Percentiles rank a stretch among this genome's conserved stretches.
phyloP scores from a whole-genome alignment of 2,329 filamentous ascomycete species.

The Ilyonectria robusta region DNA sequence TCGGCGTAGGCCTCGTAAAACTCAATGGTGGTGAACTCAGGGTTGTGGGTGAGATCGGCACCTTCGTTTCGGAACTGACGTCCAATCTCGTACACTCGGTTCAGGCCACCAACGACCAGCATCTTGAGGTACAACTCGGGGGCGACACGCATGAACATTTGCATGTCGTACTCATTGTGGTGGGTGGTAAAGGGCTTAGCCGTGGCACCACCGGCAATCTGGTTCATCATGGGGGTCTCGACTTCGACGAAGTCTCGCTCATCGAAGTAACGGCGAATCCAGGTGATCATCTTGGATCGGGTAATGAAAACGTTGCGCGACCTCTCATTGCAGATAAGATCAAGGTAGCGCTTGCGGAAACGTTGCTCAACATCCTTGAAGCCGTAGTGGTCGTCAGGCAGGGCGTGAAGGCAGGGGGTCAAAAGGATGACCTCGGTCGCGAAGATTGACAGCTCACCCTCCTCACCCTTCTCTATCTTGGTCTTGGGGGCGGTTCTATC shows the following conservation, averaged over 20 bases:
- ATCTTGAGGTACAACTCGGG: conserved; percentile 98
- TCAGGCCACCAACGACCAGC: conserved; percentile 91
- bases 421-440: conserved; percentile 88
- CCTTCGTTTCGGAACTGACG: conserved; percentile 96
- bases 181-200: conserved; percentile 94
- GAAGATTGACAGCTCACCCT: conserved; percentile 93
- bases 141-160: conserved; percentile 94
- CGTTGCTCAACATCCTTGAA: conserved; percentile 96
- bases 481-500: conserved; percentile 88
- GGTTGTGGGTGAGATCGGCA: conserved; percentile 85
- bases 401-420: conserved; percentile 85
- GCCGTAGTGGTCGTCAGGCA: conserved; percentile 89
- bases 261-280: conserved; percentile 91
- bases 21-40: conserved; percentile 95
- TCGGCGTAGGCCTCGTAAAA: conserved; percentile 97
- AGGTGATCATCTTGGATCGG: conserved; percentile 88
- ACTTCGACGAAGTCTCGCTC: conserved; percentile 91
- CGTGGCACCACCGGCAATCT: conserved; percentile 94
- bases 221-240: conserved; percentile 97
- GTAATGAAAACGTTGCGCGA: conserved; percentile 88
- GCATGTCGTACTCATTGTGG: conserved; percentile 96
- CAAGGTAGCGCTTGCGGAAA: conserved; percentile 93
- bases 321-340: conserved; percentile 95
- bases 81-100: conserved; percentile 96
- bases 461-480: conserved; percentile 79